A percentile compares a stretch with the other conserved stretches of the same genome.
Evolutionary conservation across 1,139 yeast species (phyloP).

Genomic region (Yamadazyma sp.): DNA sequence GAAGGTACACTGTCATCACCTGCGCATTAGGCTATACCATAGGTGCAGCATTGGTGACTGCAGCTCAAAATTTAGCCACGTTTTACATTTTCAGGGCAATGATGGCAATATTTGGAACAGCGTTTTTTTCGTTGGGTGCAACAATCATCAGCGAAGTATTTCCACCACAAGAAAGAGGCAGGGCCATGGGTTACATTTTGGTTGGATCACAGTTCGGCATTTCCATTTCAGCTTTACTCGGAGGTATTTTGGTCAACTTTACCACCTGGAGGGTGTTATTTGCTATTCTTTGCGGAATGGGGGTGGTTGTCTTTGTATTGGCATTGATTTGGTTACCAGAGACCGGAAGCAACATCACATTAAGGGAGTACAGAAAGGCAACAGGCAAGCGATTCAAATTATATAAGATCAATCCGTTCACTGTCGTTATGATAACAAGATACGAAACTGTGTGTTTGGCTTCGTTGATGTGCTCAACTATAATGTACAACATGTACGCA

Average conservation of each 20-base stretch:
- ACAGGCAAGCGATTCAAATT: conserved; percentile 32
- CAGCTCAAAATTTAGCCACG: conserved; percentile 48
- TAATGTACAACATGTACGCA: conserved; percentile 48
- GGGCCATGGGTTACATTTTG: conserved; percentile 41
- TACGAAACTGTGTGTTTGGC: conserved; percentile 41
- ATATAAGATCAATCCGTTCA: conserved; percentile 41
- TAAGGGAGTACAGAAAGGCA: conserved; percentile 15
- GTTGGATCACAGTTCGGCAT: conserved; percentile 49
- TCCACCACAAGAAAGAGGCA: conserved; percentile 46
- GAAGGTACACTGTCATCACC: conserved; percentile 35
- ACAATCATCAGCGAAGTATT: conserved; percentile 46
- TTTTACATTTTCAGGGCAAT: conserved; percentile 46
- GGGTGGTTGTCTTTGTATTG: conserved; percentile 24
- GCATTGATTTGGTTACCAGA: conserved; percentile 37
- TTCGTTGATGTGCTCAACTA: conserved; percentile 35
- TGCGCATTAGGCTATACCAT: conserved; percentile 32
- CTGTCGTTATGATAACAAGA: conserved; percentile 33
- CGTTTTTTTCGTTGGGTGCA: conserved; percentile 49
- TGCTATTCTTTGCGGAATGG: conserved; percentile 41
- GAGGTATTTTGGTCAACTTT: conserved; percentile 44
- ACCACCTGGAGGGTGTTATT: conserved; percentile 52
- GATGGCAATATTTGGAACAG: conserved; percentile 50
- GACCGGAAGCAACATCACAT: conserved; percentile 26
- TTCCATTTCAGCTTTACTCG: conserved; percentile 46
- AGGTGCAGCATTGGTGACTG: conserved; percentile 36